phyloP scores from a whole-genome alignment of 2,329 filamentous ascomycete species.

The Cladosporium oxysporum region DNA sequence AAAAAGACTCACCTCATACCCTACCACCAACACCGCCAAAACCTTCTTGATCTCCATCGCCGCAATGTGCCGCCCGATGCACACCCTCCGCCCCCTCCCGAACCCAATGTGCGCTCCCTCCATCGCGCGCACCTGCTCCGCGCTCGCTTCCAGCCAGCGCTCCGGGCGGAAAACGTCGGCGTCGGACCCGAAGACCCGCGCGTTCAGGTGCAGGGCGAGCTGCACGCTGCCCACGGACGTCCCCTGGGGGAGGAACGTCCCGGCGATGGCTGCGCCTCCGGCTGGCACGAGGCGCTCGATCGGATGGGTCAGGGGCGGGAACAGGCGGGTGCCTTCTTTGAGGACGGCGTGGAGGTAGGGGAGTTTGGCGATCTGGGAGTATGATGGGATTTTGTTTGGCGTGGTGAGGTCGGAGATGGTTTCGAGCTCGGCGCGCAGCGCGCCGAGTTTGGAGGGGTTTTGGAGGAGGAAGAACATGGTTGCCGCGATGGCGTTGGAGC shows the following conservation, averaged over 20 bases:
- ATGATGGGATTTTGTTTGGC: neutral
- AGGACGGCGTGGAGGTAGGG: slow-evolving; percentile 47
- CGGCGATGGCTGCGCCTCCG: slow-evolving; percentile 41
- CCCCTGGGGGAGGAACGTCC: slow-evolving; percentile 38
- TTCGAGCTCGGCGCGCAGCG: slow-evolving; percentile 20
- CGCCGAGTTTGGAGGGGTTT: slow-evolving; percentile 11
- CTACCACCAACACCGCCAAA: slow-evolving; percentile 22
- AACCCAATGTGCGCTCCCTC: slow-evolving; percentile 48
- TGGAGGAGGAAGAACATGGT: slow-evolving; percentile 23
- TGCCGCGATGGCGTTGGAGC: neutral
- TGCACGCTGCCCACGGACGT: slow-evolving; percentile 18
- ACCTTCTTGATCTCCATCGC: slow-evolving; percentile 38
- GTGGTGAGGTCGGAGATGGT: neutral
- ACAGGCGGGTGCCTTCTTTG: slow-evolving; percentile 47
- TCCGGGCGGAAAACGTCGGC: slow-evolving; percentile 23
- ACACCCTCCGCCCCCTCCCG: slow-evolving; percentile 48
- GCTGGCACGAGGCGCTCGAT: slow-evolving; percentile 40
- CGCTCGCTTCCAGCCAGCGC: slow-evolving; percentile 31
- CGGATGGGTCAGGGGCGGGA: slow-evolving; percentile 42
- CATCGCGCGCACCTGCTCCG: slow-evolving; percentile 38
- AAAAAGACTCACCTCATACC: slow-evolving; percentile 20
- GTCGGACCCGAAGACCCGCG: slow-evolving; percentile 21
- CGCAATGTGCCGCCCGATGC: slow-evolving; percentile 48
- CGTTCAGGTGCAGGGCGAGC: slow-evolving; percentile 19
- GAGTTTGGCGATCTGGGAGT: slow-evolving; percentile 22